Evolutionary conservation across 805 yeast species (phyloP), one percentile per base, ranked within the genome.

Genomic region (Pichia manshurica): DNA sequence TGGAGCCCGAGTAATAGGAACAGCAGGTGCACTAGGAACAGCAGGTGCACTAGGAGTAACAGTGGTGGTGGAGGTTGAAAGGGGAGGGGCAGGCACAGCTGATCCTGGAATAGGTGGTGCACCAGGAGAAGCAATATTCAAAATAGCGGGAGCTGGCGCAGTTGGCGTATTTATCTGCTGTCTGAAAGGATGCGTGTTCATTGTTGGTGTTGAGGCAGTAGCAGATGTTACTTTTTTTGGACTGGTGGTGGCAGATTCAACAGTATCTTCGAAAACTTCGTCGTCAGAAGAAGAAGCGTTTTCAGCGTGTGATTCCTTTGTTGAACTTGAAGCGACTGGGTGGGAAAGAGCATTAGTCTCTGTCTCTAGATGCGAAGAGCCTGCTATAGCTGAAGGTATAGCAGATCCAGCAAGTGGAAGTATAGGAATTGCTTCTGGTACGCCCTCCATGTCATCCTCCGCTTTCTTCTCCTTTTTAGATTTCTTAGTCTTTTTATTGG

Each of bases 401-500:
- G 73, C 73, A 31, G 61, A 66, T 35, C 61, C 66, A 2, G 75
- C 74, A 60, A 74, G 69, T 17, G 84, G 82, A 60, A 79, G 60
- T n/a, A 77, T 68, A 3, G 84, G 81, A 47, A 78, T 63, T 0
- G 81, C 73, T 20, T 61, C 61, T 7, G 71, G 65, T 0, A 56
- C 39, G 5, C 58, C 56, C 5, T 58, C 34, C n/a, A 45, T 40
- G 23, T 55, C 56, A n/a, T 55, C 25, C 15, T 38, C 46, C 16
- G 47, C 52, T 40, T 48, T 59, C 28, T 55, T 60, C 17, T 46
- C 46, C 34, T 55, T 55, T 19, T 56, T 59, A 8, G 52, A 47
- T 45, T 51, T 56, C 52, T 58, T 62, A 47, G 56, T 60, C 46
- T 62, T 61, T 17, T 53, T 54, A 39, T 35, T 54, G 9, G 31